phyloP scores from a whole-genome alignment of 2,329 filamentous ascomycete genomes.

The Pseudonectria foliicola region DNA sequence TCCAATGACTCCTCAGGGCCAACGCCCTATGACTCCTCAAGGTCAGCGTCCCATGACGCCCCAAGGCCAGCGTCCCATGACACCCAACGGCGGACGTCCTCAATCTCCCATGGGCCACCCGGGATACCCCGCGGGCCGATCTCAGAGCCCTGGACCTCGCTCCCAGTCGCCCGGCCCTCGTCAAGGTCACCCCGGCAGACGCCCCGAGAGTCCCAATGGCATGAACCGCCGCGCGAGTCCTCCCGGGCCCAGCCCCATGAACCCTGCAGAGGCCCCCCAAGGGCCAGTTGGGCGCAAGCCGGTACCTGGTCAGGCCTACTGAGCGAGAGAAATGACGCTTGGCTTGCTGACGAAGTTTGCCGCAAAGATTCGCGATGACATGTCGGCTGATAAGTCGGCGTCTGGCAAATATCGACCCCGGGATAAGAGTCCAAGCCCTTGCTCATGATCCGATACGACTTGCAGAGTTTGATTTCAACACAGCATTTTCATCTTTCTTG shows the following conservation, averaged over 20 bases:
- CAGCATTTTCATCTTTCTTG: slow-evolving; percentile 13
- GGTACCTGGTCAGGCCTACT: slow-evolving; percentile 49
- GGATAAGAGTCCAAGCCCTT: slow-evolving; percentile 15
- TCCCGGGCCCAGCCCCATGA: slow-evolving; percentile 41
- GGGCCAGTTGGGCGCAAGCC: slow-evolving; percentile 47
- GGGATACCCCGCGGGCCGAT: slow-evolving; percentile 22
- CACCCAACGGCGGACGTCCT: slow-evolving; percentile 24
- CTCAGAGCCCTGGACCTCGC: slow-evolving; percentile 29
- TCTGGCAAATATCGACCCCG: slow-evolving; percentile 20
- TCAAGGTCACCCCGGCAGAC: slow-evolving; percentile 24
- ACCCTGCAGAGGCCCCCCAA: slow-evolving; percentile 29
- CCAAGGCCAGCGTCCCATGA: slow-evolving; percentile 24
- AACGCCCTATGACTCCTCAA: slow-evolving; percentile 16
- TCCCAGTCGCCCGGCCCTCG: slow-evolving; percentile 42
- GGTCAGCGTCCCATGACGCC: slow-evolving; percentile 34
- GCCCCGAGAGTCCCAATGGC: slow-evolving; percentile 36
- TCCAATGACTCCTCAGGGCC: slow-evolving; percentile 20
- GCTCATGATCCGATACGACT: slow-evolving; percentile 17
- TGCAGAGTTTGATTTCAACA: slow-evolving; percentile 16
- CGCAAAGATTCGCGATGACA: slow-evolving; percentile 14
- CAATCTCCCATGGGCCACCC: slow-evolving; percentile 23
- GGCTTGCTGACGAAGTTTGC: slow-evolving; percentile 9
- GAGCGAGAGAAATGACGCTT: slow-evolving; percentile 6
- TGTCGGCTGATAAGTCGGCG: slow-evolving; percentile 23
- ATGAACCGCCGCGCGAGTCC: slow-evolving; percentile 35